Conservation (phyloP, 805 yeast species). For the Zygoascus flipseniorum region DNA sequence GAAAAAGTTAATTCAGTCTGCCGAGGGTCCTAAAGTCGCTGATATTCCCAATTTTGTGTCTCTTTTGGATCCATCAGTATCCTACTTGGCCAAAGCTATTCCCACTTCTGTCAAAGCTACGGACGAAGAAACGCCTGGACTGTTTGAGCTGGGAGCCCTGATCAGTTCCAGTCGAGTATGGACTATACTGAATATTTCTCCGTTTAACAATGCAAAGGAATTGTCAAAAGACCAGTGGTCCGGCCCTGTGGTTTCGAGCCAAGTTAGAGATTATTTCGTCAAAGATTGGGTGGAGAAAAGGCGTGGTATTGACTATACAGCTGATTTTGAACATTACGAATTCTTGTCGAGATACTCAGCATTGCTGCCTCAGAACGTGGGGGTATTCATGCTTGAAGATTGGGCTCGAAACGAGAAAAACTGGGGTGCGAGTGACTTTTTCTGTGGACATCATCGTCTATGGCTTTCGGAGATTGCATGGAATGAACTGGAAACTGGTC, state of each 20-base stretch:
- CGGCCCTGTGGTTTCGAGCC: constrained; percentile 28
- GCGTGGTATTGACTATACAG: constrained; percentile 29
- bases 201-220: constrained; percentile 21
- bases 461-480: constrained; percentile 33
- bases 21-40: neutral
- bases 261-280: constrained; percentile 29
- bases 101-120: neutral
- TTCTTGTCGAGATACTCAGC: constrained; percentile 28
- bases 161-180: constrained; percentile 28
- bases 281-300: constrained; percentile 33
- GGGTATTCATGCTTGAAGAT: constrained; percentile 21
- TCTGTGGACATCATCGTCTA: constrained; percentile 28
- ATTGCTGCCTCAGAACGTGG: constrained; percentile 24
- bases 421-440: constrained; percentile 28
- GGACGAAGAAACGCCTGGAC: constrained; percentile 5
- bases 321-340: constrained; percentile 33
- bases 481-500: constrained; percentile 28
- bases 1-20: constrained; percentile 1
- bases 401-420: constrained; percentile 30
- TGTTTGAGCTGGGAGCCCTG: constrained; percentile 19
- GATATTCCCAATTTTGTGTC: constrained; percentile 18
- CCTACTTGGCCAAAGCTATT: constrained; percentile 16
- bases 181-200: constrained; percentile 27
- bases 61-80: constrained; percentile 19
- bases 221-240: constrained; percentile 27